Percentiles rank a stretch among this genome's conserved stretches.
Conservation (phyloP, 1,284 basidiomycete genomes). For the Wolfiporia cocos region DNA sequence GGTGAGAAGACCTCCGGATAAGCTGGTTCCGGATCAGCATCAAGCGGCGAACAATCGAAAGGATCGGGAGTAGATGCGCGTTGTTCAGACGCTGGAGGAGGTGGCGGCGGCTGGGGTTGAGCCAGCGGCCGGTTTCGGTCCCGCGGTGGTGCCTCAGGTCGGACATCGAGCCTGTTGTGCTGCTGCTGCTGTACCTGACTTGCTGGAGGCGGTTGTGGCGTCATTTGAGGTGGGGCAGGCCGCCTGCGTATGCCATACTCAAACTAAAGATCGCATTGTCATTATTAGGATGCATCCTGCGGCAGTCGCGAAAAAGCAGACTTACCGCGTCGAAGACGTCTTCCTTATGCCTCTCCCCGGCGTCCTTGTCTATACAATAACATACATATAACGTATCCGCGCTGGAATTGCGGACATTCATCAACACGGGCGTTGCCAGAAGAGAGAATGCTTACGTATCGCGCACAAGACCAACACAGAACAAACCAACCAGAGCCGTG, state of each 20-base stretch:
- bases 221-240: conserved; percentile 29
- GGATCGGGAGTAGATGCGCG: conserved; percentile 23
- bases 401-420: conserved; percentile 17
- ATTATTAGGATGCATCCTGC: no score
- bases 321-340: conserved; percentile 71
- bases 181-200: conserved; percentile 14
- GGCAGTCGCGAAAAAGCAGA: conserved; percentile 16
- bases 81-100: conserved; percentile 12
- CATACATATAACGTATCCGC: conserved; percentile 86
- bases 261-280: conserved; percentile 23
- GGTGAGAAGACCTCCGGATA: conserved; percentile 17
- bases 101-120: conserved; percentile 14
- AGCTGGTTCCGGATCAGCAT: conserved; percentile 11
- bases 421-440: conserved; percentile 1
- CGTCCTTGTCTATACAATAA: conserved; percentile 82
- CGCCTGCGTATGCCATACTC: conserved; percentile 37
- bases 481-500: conserved; percentile 77
- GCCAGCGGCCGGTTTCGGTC: no score
- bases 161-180: conserved; percentile 8
- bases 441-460: conserved; percentile 52
- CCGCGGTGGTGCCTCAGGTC: conserved; percentile 9
- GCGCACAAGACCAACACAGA: conserved; percentile 76
- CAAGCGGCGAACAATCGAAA: conserved; percentile 31
- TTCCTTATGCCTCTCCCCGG: conserved; percentile 53
- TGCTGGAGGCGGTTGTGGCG: conserved; percentile 7